These are phyloP conservation scores for Apophysomyces elegans DNA, from an alignment of 371 early-diverging fungal genomes.

Conservation along the genomic window DNA sequence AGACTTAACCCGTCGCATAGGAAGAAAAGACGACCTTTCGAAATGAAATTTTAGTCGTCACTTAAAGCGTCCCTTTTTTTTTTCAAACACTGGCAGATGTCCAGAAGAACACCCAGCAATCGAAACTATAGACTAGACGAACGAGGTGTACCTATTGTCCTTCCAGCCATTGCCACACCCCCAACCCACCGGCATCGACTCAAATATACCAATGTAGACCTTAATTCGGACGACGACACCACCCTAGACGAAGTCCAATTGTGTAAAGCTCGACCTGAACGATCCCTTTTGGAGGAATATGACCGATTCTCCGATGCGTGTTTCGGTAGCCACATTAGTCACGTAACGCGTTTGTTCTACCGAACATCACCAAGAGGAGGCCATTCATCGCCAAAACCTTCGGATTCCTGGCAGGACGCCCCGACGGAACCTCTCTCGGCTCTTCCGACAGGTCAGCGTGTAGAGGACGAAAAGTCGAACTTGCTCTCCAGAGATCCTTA, in stretches of 20 bases:
- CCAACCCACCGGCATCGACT: not conserved
- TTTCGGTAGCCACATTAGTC: conserved; percentile 3
- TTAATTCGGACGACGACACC: conserved; percentile 14
- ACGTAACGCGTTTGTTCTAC: conserved; percentile 19
- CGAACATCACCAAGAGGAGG: not conserved
- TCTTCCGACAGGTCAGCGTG: not conserved
- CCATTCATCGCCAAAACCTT: conserved; percentile 5
- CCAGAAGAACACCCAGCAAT: conserved; percentile 10
- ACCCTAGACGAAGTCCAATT: conserved; percentile 25
- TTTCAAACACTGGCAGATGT: not conserved
- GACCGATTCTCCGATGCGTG: conserved; percentile 14
- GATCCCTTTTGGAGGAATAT: conserved; percentile 20
- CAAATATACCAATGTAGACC: not conserved
- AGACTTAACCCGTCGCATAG: too few relatives aligned
- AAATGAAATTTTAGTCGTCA: not conserved
- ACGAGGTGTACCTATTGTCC: conserved; percentile 22
- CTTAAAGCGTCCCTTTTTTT: not conserved
- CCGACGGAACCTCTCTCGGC: conserved; percentile 7
- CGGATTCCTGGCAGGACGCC: conserved; percentile 14
- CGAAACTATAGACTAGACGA: conserved; percentile 24
- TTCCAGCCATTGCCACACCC: conserved; percentile 5
- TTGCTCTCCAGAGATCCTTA: not conserved
- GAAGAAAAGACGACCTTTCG: too few relatives aligned
- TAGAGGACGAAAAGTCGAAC: not conserved
- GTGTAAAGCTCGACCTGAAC: conserved; percentile 15